These are phyloP conservation scores for Phaeomoniella chlamydospora DNA, from an alignment of 2,329 filamentous ascomycete species.

Conservation along the genomic window DNA sequence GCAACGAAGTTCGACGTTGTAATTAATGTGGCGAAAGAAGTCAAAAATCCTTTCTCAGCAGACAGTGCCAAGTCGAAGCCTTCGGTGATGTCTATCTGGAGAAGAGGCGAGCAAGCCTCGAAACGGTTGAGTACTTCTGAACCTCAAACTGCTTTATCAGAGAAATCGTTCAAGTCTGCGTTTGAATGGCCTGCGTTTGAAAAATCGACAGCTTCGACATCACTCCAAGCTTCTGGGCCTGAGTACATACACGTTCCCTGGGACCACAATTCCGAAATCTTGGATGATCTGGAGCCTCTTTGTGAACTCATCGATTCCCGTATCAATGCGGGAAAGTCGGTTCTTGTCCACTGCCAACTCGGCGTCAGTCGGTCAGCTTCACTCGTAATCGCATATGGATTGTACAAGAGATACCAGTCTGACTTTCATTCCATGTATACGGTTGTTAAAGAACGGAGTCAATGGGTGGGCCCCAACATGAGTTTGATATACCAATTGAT, in stretches of 20 bases:
- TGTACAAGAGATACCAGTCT: slow-evolving; percentile 47
- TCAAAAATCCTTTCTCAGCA: slow-evolving; percentile 41
- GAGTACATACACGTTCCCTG: slow-evolving; percentile 53
- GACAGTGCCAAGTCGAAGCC: slow-evolving; percentile 16
- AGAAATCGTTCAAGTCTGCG: slow-evolving; percentile 34
- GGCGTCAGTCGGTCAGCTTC: slow-evolving; percentile 53
- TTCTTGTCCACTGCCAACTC: slow-evolving; percentile 50
- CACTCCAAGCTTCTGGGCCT: slow-evolving; percentile 26
- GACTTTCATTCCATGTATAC: slow-evolving; percentile 53
- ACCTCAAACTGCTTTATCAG: slow-evolving; percentile 28
- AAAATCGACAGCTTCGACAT: slow-evolving; percentile 17
- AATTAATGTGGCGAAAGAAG: slow-evolving; percentile 52
- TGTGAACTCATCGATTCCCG: slow-evolving; percentile 48
- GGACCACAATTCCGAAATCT: slow-evolving; percentile 55
- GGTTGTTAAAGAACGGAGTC: slow-evolving; percentile 47
- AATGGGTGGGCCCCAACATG: slow-evolving; percentile 57
- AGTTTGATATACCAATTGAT: slow-evolving; percentile 55
- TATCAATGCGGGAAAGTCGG: slow-evolving; percentile 41
- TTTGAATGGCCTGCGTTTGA: slow-evolving; percentile 22
- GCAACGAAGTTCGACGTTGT: slow-evolving; percentile 47
- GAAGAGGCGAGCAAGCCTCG: slow-evolving; percentile 27
- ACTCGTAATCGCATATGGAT: slow-evolving; percentile 49
- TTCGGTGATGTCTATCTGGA: slow-evolving; percentile 28
- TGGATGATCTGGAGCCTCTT: slow-evolving; percentile 44
- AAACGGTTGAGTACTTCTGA: slow-evolving; percentile 21